These are phyloP conservation scores for Penicillium odoratum DNA, from an alignment of 495 filamentous ascomycete species.

Conservation along the genomic window DNA sequence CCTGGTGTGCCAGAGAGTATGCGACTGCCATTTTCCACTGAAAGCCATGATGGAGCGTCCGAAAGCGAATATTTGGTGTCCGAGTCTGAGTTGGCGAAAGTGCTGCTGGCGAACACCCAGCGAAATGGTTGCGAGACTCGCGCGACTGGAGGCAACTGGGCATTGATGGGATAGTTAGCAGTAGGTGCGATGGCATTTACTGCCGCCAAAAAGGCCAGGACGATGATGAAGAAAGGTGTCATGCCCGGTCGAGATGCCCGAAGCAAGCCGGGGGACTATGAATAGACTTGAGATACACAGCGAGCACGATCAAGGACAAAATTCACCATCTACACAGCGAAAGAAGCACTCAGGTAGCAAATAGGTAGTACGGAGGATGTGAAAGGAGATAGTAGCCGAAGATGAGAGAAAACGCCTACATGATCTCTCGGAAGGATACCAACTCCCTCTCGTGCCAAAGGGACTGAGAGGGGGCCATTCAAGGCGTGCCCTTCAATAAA, in stretches of 20 bases:
- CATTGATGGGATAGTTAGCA: slow-evolving; percentile 69
- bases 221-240: slow-evolving; percentile 31
- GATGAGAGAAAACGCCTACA: slow-evolving; percentile 21
- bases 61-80: slow-evolving; percentile 62
- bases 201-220: slow-evolving; percentile 34
- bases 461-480: slow-evolving; percentile 38
- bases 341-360: slow-evolving; percentile 6
- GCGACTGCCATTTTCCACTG: slow-evolving; percentile 60
- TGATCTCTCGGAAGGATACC: slow-evolving; percentile 23
- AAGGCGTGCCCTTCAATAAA: slow-evolving; percentile 36
- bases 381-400: slow-evolving; percentile 19
- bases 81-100: slow-evolving; percentile 56
- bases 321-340: slow-evolving; percentile 13
- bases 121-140: slow-evolving; percentile 61
- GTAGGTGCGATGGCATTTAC: slow-evolving; percentile 44
- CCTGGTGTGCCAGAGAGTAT: slow-evolving; percentile 66
- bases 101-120: slow-evolving; percentile 68
- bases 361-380: slow-evolving; percentile 17
- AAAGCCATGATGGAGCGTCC: slow-evolving; percentile 67
- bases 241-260: slow-evolving; percentile 25
- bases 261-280: slow-evolving; percentile 13
- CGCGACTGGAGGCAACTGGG: slow-evolving; percentile 75
- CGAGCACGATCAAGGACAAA: slow-evolving; percentile 15
- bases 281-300: slow-evolving; percentile 19
- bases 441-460: slow-evolving; percentile 35